A percentile compares a stretch with the other conserved stretches of the same genome.
Conservation (phyloP, 768 basidiomycete species). For the Rhizopogon salebrosus region DNA sequence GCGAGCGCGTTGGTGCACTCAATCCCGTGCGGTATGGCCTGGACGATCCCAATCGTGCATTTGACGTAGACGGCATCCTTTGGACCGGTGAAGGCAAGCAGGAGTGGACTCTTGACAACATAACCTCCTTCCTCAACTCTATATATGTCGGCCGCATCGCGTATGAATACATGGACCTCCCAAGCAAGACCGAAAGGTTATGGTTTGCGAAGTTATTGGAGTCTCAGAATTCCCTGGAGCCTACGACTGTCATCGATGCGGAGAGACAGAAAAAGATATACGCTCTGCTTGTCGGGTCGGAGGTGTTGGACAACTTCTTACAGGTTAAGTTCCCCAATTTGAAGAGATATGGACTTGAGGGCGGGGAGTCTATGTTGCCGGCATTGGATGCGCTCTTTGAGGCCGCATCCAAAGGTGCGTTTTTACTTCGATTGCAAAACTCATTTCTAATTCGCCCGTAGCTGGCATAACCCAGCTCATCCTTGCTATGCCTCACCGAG, state of each 20-base stretch:
- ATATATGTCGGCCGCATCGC: slow-evolving; percentile 85
- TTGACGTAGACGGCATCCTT: slow-evolving; percentile 76
- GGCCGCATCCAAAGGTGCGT: slow-evolving; percentile 53
- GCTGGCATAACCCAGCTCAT: slow-evolving; percentile 70
- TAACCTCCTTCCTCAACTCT: slow-evolving; percentile 60
- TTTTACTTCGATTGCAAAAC: neutral
- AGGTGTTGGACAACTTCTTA: slow-evolving; percentile 80
- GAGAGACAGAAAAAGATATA: slow-evolving; percentile 55
- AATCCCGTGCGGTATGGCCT: slow-evolving; percentile 77
- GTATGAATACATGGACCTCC: slow-evolving; percentile 90
- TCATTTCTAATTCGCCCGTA: slow-evolving; percentile 14
- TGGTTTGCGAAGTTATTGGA: slow-evolving; percentile 91
- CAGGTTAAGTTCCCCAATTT: slow-evolving; percentile 87
- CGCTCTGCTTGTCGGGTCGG: slow-evolving; percentile 64
- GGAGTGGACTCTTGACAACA: slow-evolving; percentile 67
- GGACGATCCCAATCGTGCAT: slow-evolving; percentile 42
- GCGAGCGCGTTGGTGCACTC: slow-evolving; percentile 75
- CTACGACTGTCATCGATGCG: slow-evolving; percentile 23
- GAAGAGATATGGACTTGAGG: slow-evolving; percentile 86
- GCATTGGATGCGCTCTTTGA: slow-evolving; percentile 76
- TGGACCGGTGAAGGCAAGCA: slow-evolving; percentile 50
- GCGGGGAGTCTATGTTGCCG: slow-evolving; percentile 91
- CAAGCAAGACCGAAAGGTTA: slow-evolving; percentile 76
- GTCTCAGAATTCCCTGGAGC: slow-evolving; percentile 32
- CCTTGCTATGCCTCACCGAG: slow-evolving; percentile 84